Evolutionary conservation across 768 basidiomycete genomes (phyloP), one percentile per base, ranked within the genome.

Genomic region (Auriculariales sp.): DNA sequence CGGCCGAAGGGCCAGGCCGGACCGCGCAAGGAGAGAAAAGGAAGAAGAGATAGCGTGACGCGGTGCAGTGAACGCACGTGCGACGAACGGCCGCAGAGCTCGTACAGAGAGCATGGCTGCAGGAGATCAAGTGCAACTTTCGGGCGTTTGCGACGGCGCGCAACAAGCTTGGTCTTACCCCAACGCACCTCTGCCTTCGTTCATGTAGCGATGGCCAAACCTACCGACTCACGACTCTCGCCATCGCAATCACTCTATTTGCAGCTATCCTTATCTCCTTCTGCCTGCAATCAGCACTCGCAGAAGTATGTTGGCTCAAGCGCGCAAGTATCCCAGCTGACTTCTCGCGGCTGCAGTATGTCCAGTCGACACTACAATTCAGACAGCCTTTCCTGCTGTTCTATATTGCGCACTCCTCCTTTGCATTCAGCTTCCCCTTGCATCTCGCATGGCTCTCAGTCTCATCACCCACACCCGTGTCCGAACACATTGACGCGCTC

Each of bases 311-410:
- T 22, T 30, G 5, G 39, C 15, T 44, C 12, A n/a, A n/a, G n/a
- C n/a, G n/a, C n/a, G 39, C 49, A 35, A 52, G 22, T 47, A 52
- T 30, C 52, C 44, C 46, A 47, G 50, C 27, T 19, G 3, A 48
- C 9, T 47, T 24, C 53, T 17, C 39, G 32, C n/a, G 9, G 3
- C 11, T 17, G 11, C 25, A 91, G 87, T 82, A 90, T 65, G 78
- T 94, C 12, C 86, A 91, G 62, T 78, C 78, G 1, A 73, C 71
- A 1, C 66, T 89, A 28, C 77, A 70, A 29, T 99, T 86, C 66
- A 72, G 79, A 48, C 87, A 95, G 52, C 88, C 94, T 0, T 94
- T 80, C 71, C 83, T 97, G 58, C 69, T 89, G 53, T 88, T 92
- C 64, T 95, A 85, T 64, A 61, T 91, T 49, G 90, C 92, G 3